Evolutionary conservation across 208 protist genomes (phyloP).

Genomic region (Leishmania tropica): DNA sequence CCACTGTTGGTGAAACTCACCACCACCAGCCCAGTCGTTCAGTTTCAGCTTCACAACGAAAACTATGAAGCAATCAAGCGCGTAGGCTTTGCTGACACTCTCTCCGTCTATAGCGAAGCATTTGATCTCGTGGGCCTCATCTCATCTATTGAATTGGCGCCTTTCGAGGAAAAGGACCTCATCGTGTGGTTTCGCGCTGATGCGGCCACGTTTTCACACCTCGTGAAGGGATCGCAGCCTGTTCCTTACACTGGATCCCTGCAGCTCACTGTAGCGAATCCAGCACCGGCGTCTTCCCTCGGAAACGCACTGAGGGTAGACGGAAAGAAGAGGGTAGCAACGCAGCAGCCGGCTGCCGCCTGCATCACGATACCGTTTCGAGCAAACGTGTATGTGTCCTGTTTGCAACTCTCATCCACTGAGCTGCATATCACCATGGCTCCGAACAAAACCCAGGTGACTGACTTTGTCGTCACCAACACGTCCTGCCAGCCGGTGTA

Average conservation of each 20-base stretch:
- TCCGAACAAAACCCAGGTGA: constrained; percentile 72
- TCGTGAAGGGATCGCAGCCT: constrained; percentile 42
- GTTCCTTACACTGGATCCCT: constrained; percentile 47
- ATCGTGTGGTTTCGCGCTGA: constrained; percentile 65
- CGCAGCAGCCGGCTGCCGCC: background rate
- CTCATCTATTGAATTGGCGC: constrained; percentile 35
- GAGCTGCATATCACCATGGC: constrained; percentile 76
- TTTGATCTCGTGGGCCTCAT: constrained; percentile 70
- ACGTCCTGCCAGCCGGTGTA: constrained; percentile 54
- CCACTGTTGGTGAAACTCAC: constrained; percentile 45
- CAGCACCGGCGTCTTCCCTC: background rate
- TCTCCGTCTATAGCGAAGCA: constrained; percentile 52
- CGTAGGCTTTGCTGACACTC: constrained; percentile 13
- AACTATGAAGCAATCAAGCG: constrained; percentile 43
- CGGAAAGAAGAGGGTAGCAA: background rate
- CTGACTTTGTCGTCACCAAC: constrained; percentile 80
- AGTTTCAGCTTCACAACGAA: constrained; percentile 66
- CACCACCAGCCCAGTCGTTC: constrained; percentile 36
- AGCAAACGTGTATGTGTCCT: constrained; percentile 73
- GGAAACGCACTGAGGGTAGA: background rate
- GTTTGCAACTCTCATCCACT: constrained; percentile 55
- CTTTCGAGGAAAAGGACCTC: constrained; percentile 52
- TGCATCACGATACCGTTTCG: constrained; percentile 57
- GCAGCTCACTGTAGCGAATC: constrained; percentile 36
- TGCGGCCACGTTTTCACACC: constrained; percentile 49